Base-by-base conservation (phyloP, 768 basidiomycete species). In the Cyclocybe cylindracea region DNA sequence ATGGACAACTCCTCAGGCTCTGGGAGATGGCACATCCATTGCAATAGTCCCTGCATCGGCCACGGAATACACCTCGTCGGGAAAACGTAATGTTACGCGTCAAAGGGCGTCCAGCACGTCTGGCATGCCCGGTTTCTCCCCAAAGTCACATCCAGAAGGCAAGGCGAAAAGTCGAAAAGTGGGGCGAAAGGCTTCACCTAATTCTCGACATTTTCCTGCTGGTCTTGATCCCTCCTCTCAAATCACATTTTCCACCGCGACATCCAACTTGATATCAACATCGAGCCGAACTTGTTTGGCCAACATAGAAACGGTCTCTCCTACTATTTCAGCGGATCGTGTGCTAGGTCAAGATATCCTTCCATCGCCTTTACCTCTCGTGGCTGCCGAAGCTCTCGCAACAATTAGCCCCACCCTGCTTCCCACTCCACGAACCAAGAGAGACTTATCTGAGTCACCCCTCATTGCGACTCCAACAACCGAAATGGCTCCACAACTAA, bases 131-230 rank as follows among this genome's bases (percentile, higher is more conserved):
- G 19, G 39, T 34, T 33, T 10, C 32, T 7, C 29, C 38, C 3
- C 29, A 9, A 7, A 36, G 37, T 29, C 11, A 36, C 2, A 39
- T 37, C n/a, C 2, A 36, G 35, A 43, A 44, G 37, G 37, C 51
- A 51, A 55, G 32, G 41, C 35, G 34, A 42, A 52, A 38, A 57
- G 46, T 11, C 46, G 48, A 32, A 55, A 44, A 42, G 42, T 46
- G 14, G 53, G 24, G n/a, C 52, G 44, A 11, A 55, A 52, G 18
- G 29, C 24, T 6, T 45, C 55, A 4, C 56, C 61, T 3, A 70
- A 72, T 48, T 73, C 63, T 46, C 64, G 68, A 41, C 68, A 74
- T 56, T 71, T 65, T 54, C 66, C 71, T 1, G 67, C 58, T 14
- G 69, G 61, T 24, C 57, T 66, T 33, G 58, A 59, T 48, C 50